A percentile compares a stretch with the other conserved stretches of the same genome.
These are phyloP conservation scores for Dionaea muscipula DNA, from an alignment of 179 eudicot species.

Conservation along the genomic window DNA sequence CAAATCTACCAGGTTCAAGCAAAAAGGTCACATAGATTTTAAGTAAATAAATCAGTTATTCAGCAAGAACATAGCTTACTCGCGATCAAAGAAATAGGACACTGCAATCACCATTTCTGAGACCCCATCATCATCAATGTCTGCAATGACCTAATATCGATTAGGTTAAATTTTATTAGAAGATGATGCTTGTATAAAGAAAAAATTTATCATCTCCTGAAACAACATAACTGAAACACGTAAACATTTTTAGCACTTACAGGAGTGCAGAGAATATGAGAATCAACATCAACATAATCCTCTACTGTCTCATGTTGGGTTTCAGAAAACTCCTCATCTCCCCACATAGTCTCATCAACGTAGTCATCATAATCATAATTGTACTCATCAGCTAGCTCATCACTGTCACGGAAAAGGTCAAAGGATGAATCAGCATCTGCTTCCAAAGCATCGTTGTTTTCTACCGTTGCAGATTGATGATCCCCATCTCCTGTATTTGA, in stretches of 20 bases:
- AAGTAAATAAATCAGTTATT: neutral
- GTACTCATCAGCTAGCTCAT: constrained; percentile 91
- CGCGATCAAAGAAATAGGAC: constrained; percentile 96
- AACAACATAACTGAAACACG: neutral
- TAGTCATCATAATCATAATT: constrained; percentile 96
- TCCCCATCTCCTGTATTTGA: constrained; percentile 22
- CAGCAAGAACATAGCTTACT: constrained; percentile 46
- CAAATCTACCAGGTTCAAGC: neutral
- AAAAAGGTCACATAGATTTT: neutral
- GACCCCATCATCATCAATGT: constrained; percentile 90
- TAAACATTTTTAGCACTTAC: constrained; percentile 30
- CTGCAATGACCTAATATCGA: constrained; percentile 74
- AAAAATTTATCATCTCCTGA: neutral
- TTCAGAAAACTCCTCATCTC: constrained; percentile 92
- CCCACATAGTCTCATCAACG: constrained; percentile 88
- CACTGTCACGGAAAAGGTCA: constrained; percentile 70
- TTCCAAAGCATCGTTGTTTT: constrained; percentile 62
- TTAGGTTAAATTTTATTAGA: constrained; percentile 7
- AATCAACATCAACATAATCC: constrained; percentile 68
- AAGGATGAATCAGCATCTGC: constrained; percentile 94
- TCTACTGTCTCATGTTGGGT: constrained; percentile 57
- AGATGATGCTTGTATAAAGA: neutral
- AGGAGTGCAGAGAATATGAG: constrained; percentile 87
- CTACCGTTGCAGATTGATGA: constrained; percentile 60
- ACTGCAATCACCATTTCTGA: constrained; percentile 95